Conservation (phyloP, 2,329 filamentous ascomycete species). For the Stagonosporopsis cucurbitacearum region DNA sequence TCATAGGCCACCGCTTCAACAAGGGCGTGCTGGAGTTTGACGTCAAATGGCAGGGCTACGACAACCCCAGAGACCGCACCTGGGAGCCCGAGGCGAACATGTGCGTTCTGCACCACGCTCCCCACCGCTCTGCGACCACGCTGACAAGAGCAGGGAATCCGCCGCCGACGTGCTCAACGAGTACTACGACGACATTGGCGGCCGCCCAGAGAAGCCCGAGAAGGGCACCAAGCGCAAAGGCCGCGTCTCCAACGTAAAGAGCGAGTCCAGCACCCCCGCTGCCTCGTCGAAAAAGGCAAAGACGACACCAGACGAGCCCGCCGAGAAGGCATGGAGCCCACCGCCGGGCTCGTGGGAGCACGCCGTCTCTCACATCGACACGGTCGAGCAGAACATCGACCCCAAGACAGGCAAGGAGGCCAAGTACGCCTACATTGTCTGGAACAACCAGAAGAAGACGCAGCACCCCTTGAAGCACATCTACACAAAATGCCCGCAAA, state of each 20-base stretch:
- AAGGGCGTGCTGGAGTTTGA: slow-evolving; percentile 60
- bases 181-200: slow-evolving; percentile 70
- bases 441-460: slow-evolving; percentile 76
- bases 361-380: slow-evolving; percentile 72
- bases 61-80: slow-evolving; percentile 71
- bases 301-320: slow-evolving; percentile 29
- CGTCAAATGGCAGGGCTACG: slow-evolving; percentile 83
- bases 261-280: slow-evolving; percentile 33
- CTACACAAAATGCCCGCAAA: slow-evolving; percentile 79
- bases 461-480: slow-evolving; percentile 72
- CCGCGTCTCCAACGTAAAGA: slow-evolving; percentile 34
- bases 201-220: slow-evolving; percentile 58
- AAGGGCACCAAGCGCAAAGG: slow-evolving; percentile 62
- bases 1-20: slow-evolving; percentile 67
- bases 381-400: slow-evolving; percentile 67
- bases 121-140: not conserved
- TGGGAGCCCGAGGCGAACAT: slow-evolving; percentile 82
- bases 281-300: slow-evolving; percentile 39
- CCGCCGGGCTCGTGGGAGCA: slow-evolving; percentile 81
- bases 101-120: slow-evolving; percentile 51
- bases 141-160: slow-evolving; percentile 34
- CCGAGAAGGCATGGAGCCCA: slow-evolving; percentile 65
- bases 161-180: slow-evolving; percentile 64
- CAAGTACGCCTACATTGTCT: slow-evolving; percentile 72
- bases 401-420: slow-evolving; percentile 54